Base-by-base conservation (phyloP, 2,329 filamentous ascomycete genomes). In the Colletotrichum tofieldiae region DNA sequence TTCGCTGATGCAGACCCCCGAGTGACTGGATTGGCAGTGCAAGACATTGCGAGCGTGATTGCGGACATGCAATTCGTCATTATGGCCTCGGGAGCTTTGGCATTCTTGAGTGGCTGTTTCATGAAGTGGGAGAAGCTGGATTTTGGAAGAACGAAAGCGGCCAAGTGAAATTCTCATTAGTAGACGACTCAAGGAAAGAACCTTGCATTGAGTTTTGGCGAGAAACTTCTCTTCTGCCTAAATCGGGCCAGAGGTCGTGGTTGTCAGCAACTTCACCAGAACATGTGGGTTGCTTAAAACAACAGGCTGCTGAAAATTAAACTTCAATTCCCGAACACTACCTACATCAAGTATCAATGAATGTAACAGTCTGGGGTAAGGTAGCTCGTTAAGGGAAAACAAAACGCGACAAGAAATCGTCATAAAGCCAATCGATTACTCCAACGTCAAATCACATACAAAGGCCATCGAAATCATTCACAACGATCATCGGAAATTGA, bases 71-170 rank as follows among this genome's bases (percentile, higher is more conserved):
- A 78, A 49, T 80, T 75, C 41, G 63, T 80, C 1, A 73, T 76
- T 37, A 73, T 80, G 12, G 77, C 75, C 7, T 76, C 73, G 2
- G 79, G 78, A 0, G 76, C 74, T 0, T 16, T 80, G 12, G 76
- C 76, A 7, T 75, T 81, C 16, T 3, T 79, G 14, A 76, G 76
- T 12, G 78, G 73, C 16, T 75, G 74, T 16, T 71, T 73, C n/a
- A 79, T 81, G 78, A 77, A 75, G 32, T 75, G 76, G 67, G 79
- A 81, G 64, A 77, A 77, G 26, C 51, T 79, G 23, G 72, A 77
- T 18, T 79, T 80, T 63, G 71, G 71, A 11, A 70, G 43, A 43
- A 35, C 32, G 0, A 56, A 70, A 23, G 14, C 6, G 18, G 51
- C 29, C 5, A 56, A 58, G 51, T 37, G n/a, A 56, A 11, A 9